Conservation (phyloP, 1,139 yeast species). For the Kurtzmaniella quercitrusa region DNA sequence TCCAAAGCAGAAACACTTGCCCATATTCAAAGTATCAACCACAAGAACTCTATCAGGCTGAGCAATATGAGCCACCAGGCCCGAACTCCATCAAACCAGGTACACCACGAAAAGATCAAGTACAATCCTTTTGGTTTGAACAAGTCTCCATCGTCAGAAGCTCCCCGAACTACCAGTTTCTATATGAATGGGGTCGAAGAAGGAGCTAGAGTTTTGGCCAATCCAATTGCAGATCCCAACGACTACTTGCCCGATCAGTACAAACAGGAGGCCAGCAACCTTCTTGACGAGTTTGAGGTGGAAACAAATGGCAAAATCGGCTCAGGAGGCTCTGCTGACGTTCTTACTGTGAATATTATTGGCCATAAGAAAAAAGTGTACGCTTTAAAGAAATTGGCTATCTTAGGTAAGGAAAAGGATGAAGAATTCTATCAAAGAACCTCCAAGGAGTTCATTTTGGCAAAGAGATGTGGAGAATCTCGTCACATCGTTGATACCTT, state of each 20-base stretch:
- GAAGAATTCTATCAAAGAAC: slow-evolving; percentile 66
- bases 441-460: slow-evolving; percentile 57
- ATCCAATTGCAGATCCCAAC: slow-evolving; percentile 70
- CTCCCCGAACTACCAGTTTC: slow-evolving; percentile 37
- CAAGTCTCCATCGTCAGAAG: slow-evolving; percentile 30
- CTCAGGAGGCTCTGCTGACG: slow-evolving; percentile 71
- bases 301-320: slow-evolving; percentile 55
- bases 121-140: slow-evolving; percentile 46
- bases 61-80: slow-evolving; percentile 3
- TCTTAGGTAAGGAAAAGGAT: slow-evolving; percentile 57
- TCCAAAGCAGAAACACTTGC: slow-evolving; percentile 38
- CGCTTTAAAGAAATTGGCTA: slow-evolving; percentile 66
- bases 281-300: slow-evolving; percentile 58
- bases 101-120: slow-evolving; percentile 31
- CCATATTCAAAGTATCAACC: slow-evolving; percentile 31
- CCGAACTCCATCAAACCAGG: slow-evolving; percentile 9
- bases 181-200: slow-evolving; percentile 36
- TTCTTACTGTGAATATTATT: slow-evolving; percentile 44
- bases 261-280: slow-evolving; percentile 45
- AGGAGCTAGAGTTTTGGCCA: slow-evolving; percentile 45
- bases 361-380: slow-evolving; percentile 36
- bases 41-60: slow-evolving; percentile 22
- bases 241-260: slow-evolving; percentile 54
- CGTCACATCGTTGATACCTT: slow-evolving; percentile 58
- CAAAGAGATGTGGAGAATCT: slow-evolving; percentile 45